Percentiles rank a stretch among this genome's conserved stretches.
phyloP scores from a whole-genome alignment of 352 stramenopile genomes.

The Pythium insidiosum region DNA sequence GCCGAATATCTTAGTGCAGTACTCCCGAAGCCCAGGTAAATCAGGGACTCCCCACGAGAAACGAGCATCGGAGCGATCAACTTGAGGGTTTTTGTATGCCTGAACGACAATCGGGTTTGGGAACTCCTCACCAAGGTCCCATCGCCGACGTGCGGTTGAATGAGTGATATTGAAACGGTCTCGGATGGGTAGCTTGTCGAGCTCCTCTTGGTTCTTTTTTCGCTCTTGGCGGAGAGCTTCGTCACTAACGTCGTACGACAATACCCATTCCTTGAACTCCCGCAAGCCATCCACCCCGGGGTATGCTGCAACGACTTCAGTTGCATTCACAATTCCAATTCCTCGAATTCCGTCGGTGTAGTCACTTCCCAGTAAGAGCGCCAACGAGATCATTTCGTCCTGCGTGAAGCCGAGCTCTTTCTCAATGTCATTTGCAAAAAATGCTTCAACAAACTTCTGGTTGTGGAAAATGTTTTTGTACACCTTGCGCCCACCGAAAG shows the following conservation, averaged over 20 bases:
- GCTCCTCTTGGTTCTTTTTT: slow-evolving; percentile 44
- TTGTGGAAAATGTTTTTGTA: slow-evolving; percentile 99
- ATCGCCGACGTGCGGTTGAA: slow-evolving; percentile 83
- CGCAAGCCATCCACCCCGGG: slow-evolving; percentile 80
- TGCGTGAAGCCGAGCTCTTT: slow-evolving; percentile 89
- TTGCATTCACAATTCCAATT: slow-evolving; percentile 81
- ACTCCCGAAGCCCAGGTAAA: slow-evolving; percentile 74
- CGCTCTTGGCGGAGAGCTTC: slow-evolving; percentile 47
- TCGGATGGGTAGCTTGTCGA: slow-evolving; percentile 33
- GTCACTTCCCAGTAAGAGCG: slow-evolving; percentile 94
- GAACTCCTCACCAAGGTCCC: slow-evolving; percentile 91
- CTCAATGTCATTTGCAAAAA: slow-evolving; percentile 90
- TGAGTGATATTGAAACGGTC: slow-evolving; percentile 91
- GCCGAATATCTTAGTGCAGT: slow-evolving; percentile 87
- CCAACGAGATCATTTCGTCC: slow-evolving; percentile 87
- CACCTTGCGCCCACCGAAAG: slow-evolving; percentile 92
- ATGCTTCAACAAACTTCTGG: slow-evolving; percentile 98
- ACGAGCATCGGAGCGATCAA: slow-evolving; percentile 61
- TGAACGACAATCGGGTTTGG: slow-evolving; percentile 88
- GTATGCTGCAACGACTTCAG: slow-evolving; percentile 75
- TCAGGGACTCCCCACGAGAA: slow-evolving; percentile 94
- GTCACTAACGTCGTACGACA: slow-evolving; percentile 49
- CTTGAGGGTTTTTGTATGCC: slow-evolving; percentile 91
- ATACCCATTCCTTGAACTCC: slow-evolving; percentile 72
- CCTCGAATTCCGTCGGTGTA: slow-evolving; percentile 88